Evolutionary conservation across 78 protist genomes (phyloP), one percentile per base, ranked within the genome.

Genomic region (Pigoraptor vietnamica): DNA sequence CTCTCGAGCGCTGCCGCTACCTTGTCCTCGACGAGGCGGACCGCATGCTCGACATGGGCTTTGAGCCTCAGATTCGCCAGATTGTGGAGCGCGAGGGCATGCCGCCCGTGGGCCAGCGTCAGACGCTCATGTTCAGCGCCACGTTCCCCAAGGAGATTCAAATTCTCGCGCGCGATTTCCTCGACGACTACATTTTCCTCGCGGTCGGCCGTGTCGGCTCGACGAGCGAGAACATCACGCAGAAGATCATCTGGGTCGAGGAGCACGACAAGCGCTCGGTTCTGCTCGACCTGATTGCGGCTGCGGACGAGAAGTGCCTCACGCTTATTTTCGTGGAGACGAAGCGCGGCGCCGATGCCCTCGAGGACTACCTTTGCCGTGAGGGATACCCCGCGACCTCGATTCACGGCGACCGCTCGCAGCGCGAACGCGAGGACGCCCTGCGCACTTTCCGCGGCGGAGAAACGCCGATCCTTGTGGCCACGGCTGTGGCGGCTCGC

Each of bases 11-110:
- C n/a, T 84, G 95, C 56, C 93, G 93, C 90, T 97, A 92, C 93
- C 90, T 98, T 55, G 93, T 96, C 1, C 95, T 98, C 37, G 99
- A 99, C 92, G 99, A 99, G 95, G 99, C 99, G 29, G 99, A 99
- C 89, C 98, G 99, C 93, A 99, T 99, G 99, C 95, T 99, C 38
- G 99, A 99, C 94, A 99, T 99, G 99, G 99, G 99, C 39, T 99
- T 99, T 87, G 99, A 98, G 95, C 99, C 99, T 37, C 99, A 98
- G 92, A 98, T 99, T 87, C 97, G 99, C 40, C 94, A 90, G 29
- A 98, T 99, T 81, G 98, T 97, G 34, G 96, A 95, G 81, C 89
- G 94, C 79, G 91, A 91, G 29, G 97, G 93, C 94, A 97, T 99
- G 99, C 98, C 98, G 19, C 90, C 79, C 0, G 29, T 40, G 35